Evolutionary conservation across 1,139 yeast genomes (phyloP).

Genomic region (Candida gigantensis): DNA sequence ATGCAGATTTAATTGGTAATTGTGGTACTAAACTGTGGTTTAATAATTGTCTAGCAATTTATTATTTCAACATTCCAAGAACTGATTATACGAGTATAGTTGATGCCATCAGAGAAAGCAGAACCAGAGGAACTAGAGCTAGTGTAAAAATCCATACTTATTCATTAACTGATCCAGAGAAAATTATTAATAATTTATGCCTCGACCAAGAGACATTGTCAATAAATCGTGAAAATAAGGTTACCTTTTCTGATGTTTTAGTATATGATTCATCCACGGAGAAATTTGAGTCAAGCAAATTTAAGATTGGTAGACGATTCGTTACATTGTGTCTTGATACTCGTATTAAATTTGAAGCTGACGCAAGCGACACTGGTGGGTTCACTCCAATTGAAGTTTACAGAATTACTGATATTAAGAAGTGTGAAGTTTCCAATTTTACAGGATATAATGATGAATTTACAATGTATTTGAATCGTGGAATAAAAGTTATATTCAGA

Average conservation of each 20-base stretch:
- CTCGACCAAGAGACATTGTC: slow-evolving; percentile 42
- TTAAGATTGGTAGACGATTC: slow-evolving; percentile 72
- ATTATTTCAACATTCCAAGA: slow-evolving; percentile 64
- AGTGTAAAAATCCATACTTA: slow-evolving; percentile 33
- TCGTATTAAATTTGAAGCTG: slow-evolving; percentile 23
- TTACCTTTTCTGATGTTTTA: slow-evolving; percentile 58
- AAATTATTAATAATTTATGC: slow-evolving; percentile 50
- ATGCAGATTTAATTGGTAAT: slow-evolving; percentile 36
- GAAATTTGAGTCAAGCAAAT: slow-evolving; percentile 48
- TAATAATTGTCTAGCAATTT: slow-evolving; percentile 55
- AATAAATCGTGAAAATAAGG: slow-evolving; percentile 56
- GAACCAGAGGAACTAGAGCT: slow-evolving; percentile 15
- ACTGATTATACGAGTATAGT: slow-evolving; percentile 36
- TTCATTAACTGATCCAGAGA: slow-evolving; percentile 51
- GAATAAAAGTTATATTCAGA: slow-evolving; percentile 49
- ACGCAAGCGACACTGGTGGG: slow-evolving; percentile 28
- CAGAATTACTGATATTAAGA: slow-evolving; percentile 50
- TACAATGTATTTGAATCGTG: slow-evolving; percentile 52
- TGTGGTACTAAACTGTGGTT: slow-evolving; percentile 52
- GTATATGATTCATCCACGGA: slow-evolving; percentile 42
- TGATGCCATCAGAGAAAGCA: slow-evolving; percentile 21
- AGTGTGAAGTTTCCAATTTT: slow-evolving; percentile 51
- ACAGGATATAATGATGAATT: slow-evolving; percentile 52
- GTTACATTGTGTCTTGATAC: slow-evolving; percentile 55
- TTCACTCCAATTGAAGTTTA: slow-evolving; percentile 54